Conservation (phyloP, 176 grass and related monocot species). For the Paspalum notatum region DNA sequence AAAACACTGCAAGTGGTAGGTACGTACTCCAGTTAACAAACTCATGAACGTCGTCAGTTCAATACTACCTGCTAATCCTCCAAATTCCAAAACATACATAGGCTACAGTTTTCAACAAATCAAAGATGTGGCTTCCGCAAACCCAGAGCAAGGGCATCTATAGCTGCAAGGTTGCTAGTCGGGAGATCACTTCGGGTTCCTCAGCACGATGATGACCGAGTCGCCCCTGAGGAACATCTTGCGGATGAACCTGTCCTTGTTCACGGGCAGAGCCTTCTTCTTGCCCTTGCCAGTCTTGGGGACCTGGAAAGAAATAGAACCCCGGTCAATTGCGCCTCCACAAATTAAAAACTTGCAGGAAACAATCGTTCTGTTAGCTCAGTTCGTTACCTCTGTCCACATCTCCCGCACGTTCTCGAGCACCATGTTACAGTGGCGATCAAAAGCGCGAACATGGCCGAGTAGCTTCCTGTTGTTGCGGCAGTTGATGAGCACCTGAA, state of each 20-base stretch:
- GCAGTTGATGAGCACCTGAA: conserved; percentile 79
- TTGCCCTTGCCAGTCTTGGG: conserved; percentile 84
- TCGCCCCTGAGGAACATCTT: conserved; percentile 86
- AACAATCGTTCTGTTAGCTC: not conserved
- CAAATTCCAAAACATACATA: conserved; percentile 7
- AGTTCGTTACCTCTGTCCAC: conserved; percentile 73
- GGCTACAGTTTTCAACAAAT: not conserved
- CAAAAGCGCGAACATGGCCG: conserved; percentile 74
- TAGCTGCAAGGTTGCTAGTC: not conserved
- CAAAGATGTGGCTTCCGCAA: not conserved
- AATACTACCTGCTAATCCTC: conserved; percentile 5
- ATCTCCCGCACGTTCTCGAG: conserved; percentile 78
- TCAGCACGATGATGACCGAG: conserved; percentile 78
- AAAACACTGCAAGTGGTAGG: not conserved
- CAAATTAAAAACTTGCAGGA: not conserved
- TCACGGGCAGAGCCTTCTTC: conserved; percentile 75
- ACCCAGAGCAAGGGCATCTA: not conserved
- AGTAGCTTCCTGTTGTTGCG: conserved; percentile 81
- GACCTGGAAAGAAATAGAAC: conserved; percentile 46
- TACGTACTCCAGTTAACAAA: conserved; percentile 2
- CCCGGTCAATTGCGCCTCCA: not conserved
- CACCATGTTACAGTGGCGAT: conserved; percentile 90
- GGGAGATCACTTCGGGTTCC: conserved; percentile 60
- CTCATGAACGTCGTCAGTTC: not conserved
- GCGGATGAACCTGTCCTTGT: conserved; percentile 86